These are phyloP conservation scores for Boletus tylopilopsis DNA, from an alignment of 768 basidiomycete genomes.

Conservation along the genomic window DNA sequence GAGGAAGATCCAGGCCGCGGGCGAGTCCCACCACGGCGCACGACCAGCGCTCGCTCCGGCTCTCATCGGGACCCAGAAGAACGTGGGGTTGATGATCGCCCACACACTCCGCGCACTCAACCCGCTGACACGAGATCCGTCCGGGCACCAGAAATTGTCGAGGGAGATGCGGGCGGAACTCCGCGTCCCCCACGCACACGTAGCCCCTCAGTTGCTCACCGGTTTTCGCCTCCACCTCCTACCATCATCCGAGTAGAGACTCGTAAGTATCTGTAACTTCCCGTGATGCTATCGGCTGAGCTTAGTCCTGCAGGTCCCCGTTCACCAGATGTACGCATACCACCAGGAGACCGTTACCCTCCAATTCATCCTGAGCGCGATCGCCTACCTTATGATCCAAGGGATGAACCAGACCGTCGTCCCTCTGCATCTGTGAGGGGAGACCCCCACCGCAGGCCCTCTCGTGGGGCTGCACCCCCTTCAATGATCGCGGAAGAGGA, in stretches of 20 bases:
- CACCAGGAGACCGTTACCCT: constrained; percentile 10
- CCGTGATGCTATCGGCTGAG: constrained; percentile 2
- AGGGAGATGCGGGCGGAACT: constrained; percentile 4
- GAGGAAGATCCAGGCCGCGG: constrained; percentile 13
- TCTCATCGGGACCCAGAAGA: constrained; percentile 9
- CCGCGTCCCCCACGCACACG: background rate
- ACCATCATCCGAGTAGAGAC: constrained; percentile 29
- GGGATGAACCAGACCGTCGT: constrained; percentile 7
- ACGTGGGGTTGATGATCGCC: constrained; percentile 14
- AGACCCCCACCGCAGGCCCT: constrained; percentile 11
- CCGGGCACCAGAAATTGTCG: constrained; percentile 11
- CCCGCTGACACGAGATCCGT: constrained; percentile 8
- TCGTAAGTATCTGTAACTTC: constrained; percentile 13
- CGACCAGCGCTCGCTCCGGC: constrained; percentile 14
- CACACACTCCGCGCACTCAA: constrained; percentile 5
- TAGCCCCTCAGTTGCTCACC: constrained; percentile 1
- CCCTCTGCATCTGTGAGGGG: constrained; percentile 9
- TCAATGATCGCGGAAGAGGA: constrained; percentile 19
- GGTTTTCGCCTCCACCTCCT: constrained; percentile 22
- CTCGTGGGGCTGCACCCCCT: constrained; percentile 16
- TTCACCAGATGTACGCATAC: constrained; percentile 6
- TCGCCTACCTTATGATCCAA: background rate
- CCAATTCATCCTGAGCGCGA: constrained; percentile 9
- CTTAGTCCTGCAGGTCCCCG: constrained; percentile 14
- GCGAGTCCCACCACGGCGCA: constrained; percentile 1